Conservation (phyloP, 371 early-diverging fungal species). For the Lichtheimia ornata region DNA sequence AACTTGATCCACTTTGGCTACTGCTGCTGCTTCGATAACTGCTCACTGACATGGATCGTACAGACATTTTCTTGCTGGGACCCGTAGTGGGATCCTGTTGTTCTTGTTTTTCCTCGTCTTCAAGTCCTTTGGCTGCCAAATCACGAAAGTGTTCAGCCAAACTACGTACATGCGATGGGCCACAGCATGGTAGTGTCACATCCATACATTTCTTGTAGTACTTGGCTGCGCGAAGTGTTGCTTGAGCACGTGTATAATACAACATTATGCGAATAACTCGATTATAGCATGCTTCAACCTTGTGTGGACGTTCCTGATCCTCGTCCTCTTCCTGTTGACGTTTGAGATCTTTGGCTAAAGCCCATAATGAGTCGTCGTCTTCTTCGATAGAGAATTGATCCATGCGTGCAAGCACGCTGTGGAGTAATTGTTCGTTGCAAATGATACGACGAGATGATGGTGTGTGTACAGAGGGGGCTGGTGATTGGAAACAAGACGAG, state of each 20-base stretch:
- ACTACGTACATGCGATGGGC: not conserved
- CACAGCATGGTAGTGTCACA: constrained; percentile 2
- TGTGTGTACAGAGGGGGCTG: too few species aligned
- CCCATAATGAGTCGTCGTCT: constrained; percentile 6
- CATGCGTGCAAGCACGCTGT: not conserved
- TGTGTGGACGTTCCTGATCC: not conserved
- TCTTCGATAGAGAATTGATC: constrained; percentile 2
- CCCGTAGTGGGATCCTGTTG: not conserved
- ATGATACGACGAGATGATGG: too few species aligned
- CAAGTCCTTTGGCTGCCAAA: not conserved
- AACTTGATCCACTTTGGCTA: constrained; percentile 1
- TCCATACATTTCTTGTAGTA: constrained; percentile 10
- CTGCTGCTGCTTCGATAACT: constrained; percentile 1
- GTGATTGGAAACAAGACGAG: too few species aligned
- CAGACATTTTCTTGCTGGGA: not conserved
- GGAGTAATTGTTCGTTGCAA: not conserved
- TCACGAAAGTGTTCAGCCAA: not conserved
- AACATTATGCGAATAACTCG: constrained; percentile 13
- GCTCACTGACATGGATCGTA: constrained; percentile 3
- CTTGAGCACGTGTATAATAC: constrained; percentile 7
- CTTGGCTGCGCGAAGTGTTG: constrained; percentile 4
- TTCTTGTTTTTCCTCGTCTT: not conserved
- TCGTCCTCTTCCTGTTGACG: constrained; percentile 5
- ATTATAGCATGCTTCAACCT: constrained; percentile 2
- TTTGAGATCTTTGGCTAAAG: constrained; percentile 7